Evolutionary conservation across 768 basidiomycete species (phyloP).

Genomic region (Lactifluus subvellereus): DNA sequence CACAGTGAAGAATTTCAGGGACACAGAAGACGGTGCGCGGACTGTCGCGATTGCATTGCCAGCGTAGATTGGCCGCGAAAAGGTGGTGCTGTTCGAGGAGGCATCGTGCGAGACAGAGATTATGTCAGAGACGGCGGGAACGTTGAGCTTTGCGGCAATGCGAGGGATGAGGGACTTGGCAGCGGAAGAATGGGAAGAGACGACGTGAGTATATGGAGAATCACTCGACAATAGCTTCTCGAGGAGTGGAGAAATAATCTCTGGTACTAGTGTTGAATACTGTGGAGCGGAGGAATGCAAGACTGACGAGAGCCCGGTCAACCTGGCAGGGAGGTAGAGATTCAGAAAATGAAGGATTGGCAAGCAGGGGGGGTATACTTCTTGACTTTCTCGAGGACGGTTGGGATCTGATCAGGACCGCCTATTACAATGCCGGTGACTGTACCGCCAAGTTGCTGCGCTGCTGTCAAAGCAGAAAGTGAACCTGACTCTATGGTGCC

Average conservation of each 20-base stretch:
- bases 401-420: slow-evolving; percentile 55
- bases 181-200: slow-evolving; percentile 86
- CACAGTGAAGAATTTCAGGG: slow-evolving; percentile 92
- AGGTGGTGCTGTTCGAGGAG: slow-evolving; percentile 70
- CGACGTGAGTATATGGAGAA: slow-evolving; percentile 79
- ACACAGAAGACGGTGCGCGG: slow-evolving; percentile 66
- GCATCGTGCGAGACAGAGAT: slow-evolving; percentile 67
- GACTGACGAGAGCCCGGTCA: slow-evolving; percentile 61
- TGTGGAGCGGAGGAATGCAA: slow-evolving; percentile 65
- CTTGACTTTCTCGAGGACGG: slow-evolving; percentile 69
- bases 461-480: slow-evolving; percentile 89
- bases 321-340: slow-evolving; percentile 35
- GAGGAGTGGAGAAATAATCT: slow-evolving; percentile 76
- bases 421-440: slow-evolving; percentile 77
- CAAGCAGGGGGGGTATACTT: slow-evolving; percentile 44
- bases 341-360: not conserved
- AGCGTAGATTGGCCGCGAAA: slow-evolving; percentile 93
- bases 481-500: slow-evolving; percentile 80
- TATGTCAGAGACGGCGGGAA: slow-evolving; percentile 88
- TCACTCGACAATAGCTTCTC: slow-evolving; percentile 62
- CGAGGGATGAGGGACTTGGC: slow-evolving; percentile 93
- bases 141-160: slow-evolving; percentile 82
- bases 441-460: slow-evolving; percentile 75
- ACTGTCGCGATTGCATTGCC: slow-evolving; percentile 96
- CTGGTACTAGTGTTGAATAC: slow-evolving; percentile 66